phyloP scores from a whole-genome alignment of 2,329 filamentous ascomycete species.

The Gliomastix tumulicola region DNA sequence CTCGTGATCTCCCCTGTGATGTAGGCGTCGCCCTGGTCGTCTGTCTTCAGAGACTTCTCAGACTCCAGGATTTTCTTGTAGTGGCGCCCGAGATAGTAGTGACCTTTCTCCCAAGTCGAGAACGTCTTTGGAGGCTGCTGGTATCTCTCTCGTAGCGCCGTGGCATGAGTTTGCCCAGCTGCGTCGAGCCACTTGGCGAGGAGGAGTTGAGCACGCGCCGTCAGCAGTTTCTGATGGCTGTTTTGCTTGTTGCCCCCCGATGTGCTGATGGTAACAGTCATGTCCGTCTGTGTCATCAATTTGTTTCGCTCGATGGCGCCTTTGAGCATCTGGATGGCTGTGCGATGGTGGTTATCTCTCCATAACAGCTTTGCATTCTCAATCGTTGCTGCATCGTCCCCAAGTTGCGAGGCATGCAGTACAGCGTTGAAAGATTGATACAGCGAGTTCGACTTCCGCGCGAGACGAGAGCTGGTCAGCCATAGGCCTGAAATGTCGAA shows the following conservation, averaged over 20 bases:
- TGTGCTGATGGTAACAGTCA: constrained; percentile 16
- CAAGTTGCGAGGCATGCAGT: constrained; percentile 76
- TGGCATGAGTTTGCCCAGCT: constrained; percentile 86
- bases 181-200: constrained; percentile 95
- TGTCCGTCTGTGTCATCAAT: constrained; percentile 50
- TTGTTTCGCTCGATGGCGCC: constrained; percentile 76
- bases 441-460: constrained; percentile 75
- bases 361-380: constrained; percentile 91
- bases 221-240: constrained; percentile 51
- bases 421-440: constrained; percentile 92
- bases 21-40: constrained; percentile 71
- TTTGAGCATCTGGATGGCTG: constrained; percentile 87
- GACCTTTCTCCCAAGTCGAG: constrained; percentile 85
- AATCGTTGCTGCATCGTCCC: constrained; percentile 82
- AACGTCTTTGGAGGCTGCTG: constrained; percentile 68
- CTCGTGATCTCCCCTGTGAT: constrained; percentile 79
- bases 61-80: constrained; percentile 95
- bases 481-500: constrained; percentile 76
- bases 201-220: constrained; percentile 76
- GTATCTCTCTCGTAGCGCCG: constrained; percentile 73
- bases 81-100: constrained; percentile 93
- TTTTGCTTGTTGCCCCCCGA: constrained; percentile 28
- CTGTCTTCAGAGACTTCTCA: constrained; percentile 68
- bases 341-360: constrained; percentile 87
- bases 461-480: constrained; percentile 78